Percentiles rank a stretch among this genome's conserved stretches.
These are phyloP conservation scores for Gaeumannomyces tritici DNA, from an alignment of 2,329 filamentous ascomycete genomes.

Conservation along the genomic window DNA sequence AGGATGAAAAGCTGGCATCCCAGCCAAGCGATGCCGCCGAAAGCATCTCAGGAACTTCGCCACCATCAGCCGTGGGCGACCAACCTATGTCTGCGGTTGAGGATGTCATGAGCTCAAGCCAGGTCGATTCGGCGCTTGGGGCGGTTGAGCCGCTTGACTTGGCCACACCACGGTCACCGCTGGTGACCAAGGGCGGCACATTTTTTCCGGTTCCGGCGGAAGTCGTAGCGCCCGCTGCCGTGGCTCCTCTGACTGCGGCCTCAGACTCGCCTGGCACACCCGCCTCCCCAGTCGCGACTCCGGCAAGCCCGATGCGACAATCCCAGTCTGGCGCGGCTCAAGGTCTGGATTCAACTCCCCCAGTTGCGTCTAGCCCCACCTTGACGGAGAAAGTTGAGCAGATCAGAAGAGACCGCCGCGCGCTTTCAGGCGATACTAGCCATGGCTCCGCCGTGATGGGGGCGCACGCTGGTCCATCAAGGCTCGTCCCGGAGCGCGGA, in stretches of 20 bases:
- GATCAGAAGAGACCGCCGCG: slow-evolving; percentile 38
- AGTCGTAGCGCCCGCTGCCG: background rate
- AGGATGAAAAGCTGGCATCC: slow-evolving; percentile 12
- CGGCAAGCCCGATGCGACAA: background rate
- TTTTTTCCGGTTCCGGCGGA: background rate
- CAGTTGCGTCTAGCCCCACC: background rate
- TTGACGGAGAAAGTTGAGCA: slow-evolving; percentile 40
- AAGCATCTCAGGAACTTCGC: background rate
- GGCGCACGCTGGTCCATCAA: slow-evolving; percentile 12
- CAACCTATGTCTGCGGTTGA: background rate
- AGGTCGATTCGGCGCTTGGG: slow-evolving; percentile 22
- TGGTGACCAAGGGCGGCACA: slow-evolving; percentile 10
- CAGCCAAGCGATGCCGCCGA: slow-evolving; percentile 7
- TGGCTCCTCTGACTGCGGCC: no score
- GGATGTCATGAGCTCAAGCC: background rate
- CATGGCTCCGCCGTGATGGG: slow-evolving; percentile 12
- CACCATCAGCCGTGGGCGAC: background rate
- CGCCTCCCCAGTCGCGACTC: background rate
- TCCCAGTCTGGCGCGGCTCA: background rate
- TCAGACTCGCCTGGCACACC: background rate
- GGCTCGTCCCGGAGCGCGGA: slow-evolving; percentile 12
- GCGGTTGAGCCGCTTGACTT: slow-evolving; percentile 41
- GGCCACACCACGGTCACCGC: slow-evolving; percentile 20
- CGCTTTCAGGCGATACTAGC: slow-evolving; percentile 20
- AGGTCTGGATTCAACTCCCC: background rate